Conservation (phyloP, 2,329 filamentous ascomycete species). For the Trichophyton simii region DNA sequence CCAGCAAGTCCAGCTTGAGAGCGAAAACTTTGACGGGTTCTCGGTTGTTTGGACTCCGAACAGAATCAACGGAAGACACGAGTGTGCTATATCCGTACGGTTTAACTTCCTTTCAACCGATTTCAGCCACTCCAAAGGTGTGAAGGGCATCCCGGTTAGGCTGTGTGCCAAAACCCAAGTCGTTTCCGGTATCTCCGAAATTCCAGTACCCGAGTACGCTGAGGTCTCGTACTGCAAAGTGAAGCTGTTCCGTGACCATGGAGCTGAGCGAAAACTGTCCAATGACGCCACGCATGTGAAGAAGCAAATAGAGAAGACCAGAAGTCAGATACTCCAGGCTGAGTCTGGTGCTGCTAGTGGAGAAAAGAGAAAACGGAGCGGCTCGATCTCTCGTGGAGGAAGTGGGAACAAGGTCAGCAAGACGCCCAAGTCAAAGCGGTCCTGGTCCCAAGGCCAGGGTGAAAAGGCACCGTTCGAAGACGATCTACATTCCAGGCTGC, state of each 20-base stretch:
- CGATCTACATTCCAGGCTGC: conserved; percentile 34
- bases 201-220: conserved; percentile 2
- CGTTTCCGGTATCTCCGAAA: conserved; percentile 3
- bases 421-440: conserved; percentile 77
- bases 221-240: conserved; percentile 84
- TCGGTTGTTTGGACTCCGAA: conserved; percentile 78
- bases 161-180: conserved; percentile 82
- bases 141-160: conserved; percentile 91
- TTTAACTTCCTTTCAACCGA: conserved; percentile 99
- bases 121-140: conserved; percentile 96
- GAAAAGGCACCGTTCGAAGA: conserved; percentile 32
- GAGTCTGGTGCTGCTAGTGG: conserved; percentile 42
- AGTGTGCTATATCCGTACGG: conserved; percentile 78
- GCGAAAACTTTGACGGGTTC: conserved; percentile 83
- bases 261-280: conserved; percentile 84
- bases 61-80: conserved; percentile 47
- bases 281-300: conserved; percentile 93
- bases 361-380: conserved; percentile 49
- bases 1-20: conserved; percentile 61
- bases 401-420: conserved; percentile 26
- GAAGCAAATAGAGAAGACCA: conserved; percentile 91
- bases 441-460: conserved; percentile 71
- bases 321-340: conserved; percentile 76
- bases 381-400: conserved; percentile 40
- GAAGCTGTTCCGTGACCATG: conserved; percentile 91